These are phyloP conservation scores for Nicotiana knightiana DNA, from an alignment of 257 asterid species.

Conservation along the genomic window DNA sequence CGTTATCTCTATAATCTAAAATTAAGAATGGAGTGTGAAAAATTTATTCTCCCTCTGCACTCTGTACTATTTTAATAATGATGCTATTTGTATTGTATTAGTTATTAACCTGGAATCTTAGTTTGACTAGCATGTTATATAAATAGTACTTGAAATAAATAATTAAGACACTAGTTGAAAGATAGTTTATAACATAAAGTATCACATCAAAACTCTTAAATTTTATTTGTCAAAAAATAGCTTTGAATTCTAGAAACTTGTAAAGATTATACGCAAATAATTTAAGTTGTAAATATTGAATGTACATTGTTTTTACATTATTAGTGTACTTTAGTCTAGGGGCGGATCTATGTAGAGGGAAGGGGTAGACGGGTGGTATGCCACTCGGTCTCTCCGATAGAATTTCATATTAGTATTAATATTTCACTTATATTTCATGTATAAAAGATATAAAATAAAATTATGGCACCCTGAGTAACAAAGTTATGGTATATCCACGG, in stretches of 20 bases:
- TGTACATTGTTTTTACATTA: too few relatives aligned
- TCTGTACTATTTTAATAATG: background rate
- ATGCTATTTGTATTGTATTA: background rate
- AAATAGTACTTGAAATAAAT: background rate
- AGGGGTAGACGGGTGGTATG: too few relatives aligned
- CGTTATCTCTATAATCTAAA: background rate
- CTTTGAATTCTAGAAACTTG: background rate
- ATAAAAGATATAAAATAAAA: too few relatives aligned
- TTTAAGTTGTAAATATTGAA: too few relatives aligned
- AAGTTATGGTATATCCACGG: too few relatives aligned
- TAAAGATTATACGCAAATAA: too few relatives aligned
- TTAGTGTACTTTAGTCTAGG: too few relatives aligned
- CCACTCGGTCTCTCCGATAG: too few relatives aligned
- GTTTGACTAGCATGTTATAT: background rate
- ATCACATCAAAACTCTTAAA: background rate
- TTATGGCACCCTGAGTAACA: too few relatives aligned
- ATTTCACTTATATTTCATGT: too few relatives aligned
- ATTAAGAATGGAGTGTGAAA: background rate
- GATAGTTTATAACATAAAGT: background rate
- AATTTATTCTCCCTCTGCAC: background rate
- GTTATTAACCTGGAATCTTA: background rate
- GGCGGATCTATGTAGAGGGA: too few relatives aligned
- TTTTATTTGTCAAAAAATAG: background rate
- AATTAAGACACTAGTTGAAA: background rate
- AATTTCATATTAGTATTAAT: too few relatives aligned